Evolutionary conservation across 352 stramenopile genomes (phyloP), one percentile per base, ranked within the genome.

Genomic region (Phytophthora megakarya): DNA sequence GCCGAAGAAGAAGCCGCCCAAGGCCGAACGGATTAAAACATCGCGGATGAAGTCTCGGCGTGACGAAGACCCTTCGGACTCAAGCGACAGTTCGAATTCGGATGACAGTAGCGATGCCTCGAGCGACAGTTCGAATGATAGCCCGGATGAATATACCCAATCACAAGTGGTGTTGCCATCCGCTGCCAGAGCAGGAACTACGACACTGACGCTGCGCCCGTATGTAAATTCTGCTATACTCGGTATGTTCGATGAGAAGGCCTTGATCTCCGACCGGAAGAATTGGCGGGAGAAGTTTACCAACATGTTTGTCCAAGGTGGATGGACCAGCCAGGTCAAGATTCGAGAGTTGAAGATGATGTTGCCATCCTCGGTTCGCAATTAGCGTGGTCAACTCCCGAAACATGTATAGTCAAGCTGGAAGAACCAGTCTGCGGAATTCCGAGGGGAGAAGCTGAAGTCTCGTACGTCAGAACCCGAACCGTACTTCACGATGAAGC

Each of bases 321-420:
- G 48, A 0, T 57, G 22, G 33, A 28, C 33, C 3, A 33, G 46
- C 0, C 19, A 28, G 10, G 23, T 23, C 13, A 46, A 45, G 49
- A 1, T 57, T 3, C 3, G 21, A 2, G 49, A 57, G 3, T 33
- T 57, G 3, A 46, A 57, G 35, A 57, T 57, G 33, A 57, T 44
- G 32, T 44, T 55, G 47, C 9, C 49, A 0, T 25, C 23, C 1
- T 15, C 35, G 1, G 49, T 57, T 15, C 37, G 35, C 15, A 57
- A 45, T 10, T 57, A 33, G 33, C 22, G 33, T 5, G 33, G 33
- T 11, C 49, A 57, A 8, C 35, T 57, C 2, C 37, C 49, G 0
- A 57, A 46, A 22, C 49, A 30, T 9, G 22, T 35, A 0, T 33
- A 46, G n/a, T 11, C 4, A 1, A 33, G 25, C 10, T 57, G 49